Evolutionary conservation across 768 basidiomycete genomes (phyloP), one percentile per base, ranked within the genome.

Genomic region (Boletus insuetus): DNA sequence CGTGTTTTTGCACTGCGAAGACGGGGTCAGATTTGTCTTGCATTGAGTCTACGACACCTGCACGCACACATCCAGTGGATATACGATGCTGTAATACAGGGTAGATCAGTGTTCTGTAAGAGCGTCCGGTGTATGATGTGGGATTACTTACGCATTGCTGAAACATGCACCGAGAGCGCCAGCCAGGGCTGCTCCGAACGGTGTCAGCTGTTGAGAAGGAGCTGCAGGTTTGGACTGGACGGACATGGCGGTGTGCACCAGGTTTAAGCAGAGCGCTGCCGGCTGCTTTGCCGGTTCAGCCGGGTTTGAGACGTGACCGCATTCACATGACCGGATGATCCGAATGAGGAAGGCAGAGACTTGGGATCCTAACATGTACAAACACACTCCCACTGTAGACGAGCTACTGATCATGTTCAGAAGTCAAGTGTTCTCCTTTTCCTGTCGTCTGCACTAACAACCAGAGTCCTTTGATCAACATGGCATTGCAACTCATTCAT

Each of bases 131-230:
- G 17, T 49, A 31, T 14, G 16, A 35, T 35, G 34, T 35, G 14
- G 46, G 11, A 0, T 26, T 24, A 83, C 94, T 70, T 72, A 95
- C 91, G 94, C 92, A 63, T 91, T 92, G 59, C 89, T 87, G 72
- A 97, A 92, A 68, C 94, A 94, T 24, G 89, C 94, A 45, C 95
- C 93, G 17, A 98, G 79, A 9, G 96, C 96, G 4, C 96, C 95
- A 42, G 93, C 92, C 52, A 98, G 77, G 2, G 96, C 96, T 58
- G 89, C 83, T 2, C 89, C 94, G 62, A 94, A 85, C 0, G 95
- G 90, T 0, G 94, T 94, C 35, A 97, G 76, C 64, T 78, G 74
- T 50, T 84, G 78, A 12, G 78, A 73, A n/a, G 82, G 82, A 64
- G 85, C 81, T 22, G 79, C 76, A 34, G 85, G 83, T 43, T 67